A percentile compares a stretch with the other conserved stretches of the same genome.
Conservation (phyloP, 2,329 filamentous ascomycete genomes). For the Fusarium nematophilum region DNA sequence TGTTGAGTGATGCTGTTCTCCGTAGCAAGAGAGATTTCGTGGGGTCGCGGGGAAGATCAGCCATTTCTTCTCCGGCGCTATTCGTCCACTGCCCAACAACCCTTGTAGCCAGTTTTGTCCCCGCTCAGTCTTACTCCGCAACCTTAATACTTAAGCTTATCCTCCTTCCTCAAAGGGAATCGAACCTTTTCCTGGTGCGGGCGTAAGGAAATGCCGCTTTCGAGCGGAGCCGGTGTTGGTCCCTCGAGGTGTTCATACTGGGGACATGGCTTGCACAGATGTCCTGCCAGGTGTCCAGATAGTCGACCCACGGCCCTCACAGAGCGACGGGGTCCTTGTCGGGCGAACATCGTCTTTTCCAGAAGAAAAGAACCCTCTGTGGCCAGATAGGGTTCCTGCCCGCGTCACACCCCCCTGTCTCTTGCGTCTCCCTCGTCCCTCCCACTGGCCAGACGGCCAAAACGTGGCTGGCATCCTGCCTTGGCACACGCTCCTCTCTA, state of each 20-base stretch:
- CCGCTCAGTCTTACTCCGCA: neutral
- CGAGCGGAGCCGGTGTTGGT: neutral
- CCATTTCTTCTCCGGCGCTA: neutral
- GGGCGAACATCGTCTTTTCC: neutral
- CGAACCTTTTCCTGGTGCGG: slow-evolving; percentile 4
- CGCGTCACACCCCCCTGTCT: neutral
- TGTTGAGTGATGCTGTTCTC: neutral
- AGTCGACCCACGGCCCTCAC: neutral
- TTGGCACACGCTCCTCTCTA: neutral
- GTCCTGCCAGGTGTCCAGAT: too few relatives aligned
- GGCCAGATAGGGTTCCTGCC: neutral
- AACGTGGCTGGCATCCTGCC: neutral
- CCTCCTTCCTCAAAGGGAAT: slow-evolving; percentile 15
- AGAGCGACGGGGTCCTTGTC: too few relatives aligned
- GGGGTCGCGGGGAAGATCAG: slow-evolving; percentile 7
- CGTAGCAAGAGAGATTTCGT: neutral
- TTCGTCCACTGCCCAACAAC: neutral
- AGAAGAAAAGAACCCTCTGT: slow-evolving; percentile 8
- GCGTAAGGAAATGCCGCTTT: slow-evolving; percentile 27
- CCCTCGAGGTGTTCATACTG: neutral
- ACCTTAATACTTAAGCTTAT: slow-evolving; percentile 15
- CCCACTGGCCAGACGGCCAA: neutral
- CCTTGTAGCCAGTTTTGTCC: neutral
- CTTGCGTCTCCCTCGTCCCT: neutral
- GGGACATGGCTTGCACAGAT: neutral